A percentile compares a stretch with the other conserved stretches of the same genome.
Evolutionary conservation across 345 rosid genomes (phyloP).

Genomic region (Eucalyptus globulus): DNA sequence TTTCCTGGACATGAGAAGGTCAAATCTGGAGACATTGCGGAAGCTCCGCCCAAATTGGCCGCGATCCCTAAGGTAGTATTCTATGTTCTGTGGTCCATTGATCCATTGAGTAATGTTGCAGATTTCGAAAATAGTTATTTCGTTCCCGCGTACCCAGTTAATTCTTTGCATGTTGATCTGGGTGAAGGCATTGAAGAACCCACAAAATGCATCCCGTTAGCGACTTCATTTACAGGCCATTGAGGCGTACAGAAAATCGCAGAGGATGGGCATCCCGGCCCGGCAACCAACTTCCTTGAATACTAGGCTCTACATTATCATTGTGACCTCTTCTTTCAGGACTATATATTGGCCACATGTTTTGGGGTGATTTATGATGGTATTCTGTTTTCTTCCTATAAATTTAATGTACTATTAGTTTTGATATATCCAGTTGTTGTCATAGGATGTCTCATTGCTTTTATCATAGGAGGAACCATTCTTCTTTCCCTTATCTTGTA

Average conservation of each 20-base stretch:
- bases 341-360: neutral
- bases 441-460: neutral
- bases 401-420: neutral
- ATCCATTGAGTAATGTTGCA: neutral
- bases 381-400: neutral
- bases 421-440: neutral
- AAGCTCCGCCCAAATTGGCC: constrained; percentile 73
- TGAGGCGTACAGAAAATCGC: constrained; percentile 59
- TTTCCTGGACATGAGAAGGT: constrained; percentile 64
- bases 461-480: neutral
- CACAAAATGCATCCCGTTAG: constrained; percentile 46
- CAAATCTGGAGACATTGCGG: constrained; percentile 74
- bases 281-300: constrained; percentile 40
- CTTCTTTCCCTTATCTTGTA: neutral
- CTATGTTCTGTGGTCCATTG: neutral
- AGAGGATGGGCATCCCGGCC: constrained; percentile 74
- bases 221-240: constrained; percentile 64
- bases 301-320: neutral
- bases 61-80: constrained; percentile 47
- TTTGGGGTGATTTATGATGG: neutral
- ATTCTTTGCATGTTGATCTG: neutral
- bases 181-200: constrained; percentile 33
- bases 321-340: neutral
- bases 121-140: neutral
- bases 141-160: neutral